These are phyloP conservation scores for Paramarasmius palmivorus DNA, from an alignment of 1,284 basidiomycete genomes.

Conservation along the genomic window DNA sequence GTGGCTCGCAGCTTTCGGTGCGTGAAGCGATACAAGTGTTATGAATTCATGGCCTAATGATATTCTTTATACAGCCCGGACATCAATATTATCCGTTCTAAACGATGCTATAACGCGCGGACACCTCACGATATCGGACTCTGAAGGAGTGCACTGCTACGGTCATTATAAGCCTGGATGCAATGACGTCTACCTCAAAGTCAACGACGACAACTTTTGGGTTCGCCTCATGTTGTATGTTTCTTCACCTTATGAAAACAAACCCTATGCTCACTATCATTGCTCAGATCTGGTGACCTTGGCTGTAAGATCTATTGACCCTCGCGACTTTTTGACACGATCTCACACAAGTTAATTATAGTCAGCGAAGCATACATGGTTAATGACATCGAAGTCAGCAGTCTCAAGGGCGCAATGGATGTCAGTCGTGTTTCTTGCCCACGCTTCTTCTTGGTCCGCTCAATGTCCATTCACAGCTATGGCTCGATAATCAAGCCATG, in stretches of 20 bases:
- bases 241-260: slow-evolving; percentile 1
- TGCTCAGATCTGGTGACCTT: slow-evolving; percentile 62
- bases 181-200: slow-evolving; percentile 62
- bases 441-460: slow-evolving; percentile 8
- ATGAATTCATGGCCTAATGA: slow-evolving; percentile 4
- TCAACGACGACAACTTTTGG: slow-evolving; percentile 81
- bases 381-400: slow-evolving; percentile 74
- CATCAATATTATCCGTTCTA: slow-evolving; percentile 62
- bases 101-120: slow-evolving; percentile 59
- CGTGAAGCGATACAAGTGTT: slow-evolving; percentile 8
- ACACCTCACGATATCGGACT: slow-evolving; percentile 63
- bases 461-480: slow-evolving; percentile 50
- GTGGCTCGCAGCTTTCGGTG: slow-evolving; percentile 48
- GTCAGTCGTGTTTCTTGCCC: slow-evolving; percentile 44
- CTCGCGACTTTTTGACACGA: slow-evolving; percentile 6
- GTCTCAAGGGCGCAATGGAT: slow-evolving; percentile 76
- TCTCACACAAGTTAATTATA: slow-evolving; percentile 30
- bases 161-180: slow-evolving; percentile 52
- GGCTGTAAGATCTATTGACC: slow-evolving; percentile 54
- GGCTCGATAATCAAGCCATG: slow-evolving; percentile 82
- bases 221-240: slow-evolving; percentile 68
- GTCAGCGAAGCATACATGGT: slow-evolving; percentile 91
- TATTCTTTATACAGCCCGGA: slow-evolving; percentile 46
- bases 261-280: slow-evolving; percentile 19
- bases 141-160: slow-evolving; percentile 55